Percentiles rank a stretch among this genome's conserved stretches.
Evolutionary conservation across 2,329 filamentous ascomycete species (phyloP).

Genomic region (Diaporthe citrichinensis): DNA sequence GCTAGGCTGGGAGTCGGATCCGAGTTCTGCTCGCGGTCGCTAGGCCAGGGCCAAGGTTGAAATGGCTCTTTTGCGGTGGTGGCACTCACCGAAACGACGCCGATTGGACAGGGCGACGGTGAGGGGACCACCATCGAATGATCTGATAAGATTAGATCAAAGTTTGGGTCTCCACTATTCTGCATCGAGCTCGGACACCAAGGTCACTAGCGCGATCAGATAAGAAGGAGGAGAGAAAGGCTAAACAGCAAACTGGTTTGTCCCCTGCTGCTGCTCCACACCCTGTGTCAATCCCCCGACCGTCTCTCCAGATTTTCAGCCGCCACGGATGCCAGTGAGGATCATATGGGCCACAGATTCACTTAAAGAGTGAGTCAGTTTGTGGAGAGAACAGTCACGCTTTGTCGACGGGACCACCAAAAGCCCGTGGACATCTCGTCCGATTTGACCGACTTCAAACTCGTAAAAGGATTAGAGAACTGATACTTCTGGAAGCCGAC

Average conservation of each 20-base stretch:
- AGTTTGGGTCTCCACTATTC: background rate
- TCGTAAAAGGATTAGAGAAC: background rate
- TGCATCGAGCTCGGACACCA: conserved; percentile 10
- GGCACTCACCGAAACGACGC: conserved; percentile 27
- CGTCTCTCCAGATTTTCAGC: background rate
- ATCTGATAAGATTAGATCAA: conserved; percentile 41
- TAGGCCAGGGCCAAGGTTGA: background rate
- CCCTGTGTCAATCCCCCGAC: background rate
- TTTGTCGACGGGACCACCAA: background rate
- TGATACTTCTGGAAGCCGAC: background rate
- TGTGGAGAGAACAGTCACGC: background rate
- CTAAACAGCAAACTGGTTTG: conserved; percentile 17
- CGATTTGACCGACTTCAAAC: background rate
- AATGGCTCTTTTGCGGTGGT: background rate
- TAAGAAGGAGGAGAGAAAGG: conserved; percentile 25
- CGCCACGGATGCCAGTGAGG: background rate
- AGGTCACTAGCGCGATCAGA: conserved; percentile 37
- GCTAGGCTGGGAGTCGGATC: conserved; percentile 19
- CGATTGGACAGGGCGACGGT: conserved; percentile 23
- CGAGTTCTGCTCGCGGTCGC: conserved; percentile 29
- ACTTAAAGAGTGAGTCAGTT: background rate
- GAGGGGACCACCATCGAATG: conserved; percentile 15
- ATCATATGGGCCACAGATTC: background rate
- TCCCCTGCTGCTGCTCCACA: background rate
- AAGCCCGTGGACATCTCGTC: background rate